Conservation (phyloP, 805 yeast species). For the Spathaspora girioi region DNA sequence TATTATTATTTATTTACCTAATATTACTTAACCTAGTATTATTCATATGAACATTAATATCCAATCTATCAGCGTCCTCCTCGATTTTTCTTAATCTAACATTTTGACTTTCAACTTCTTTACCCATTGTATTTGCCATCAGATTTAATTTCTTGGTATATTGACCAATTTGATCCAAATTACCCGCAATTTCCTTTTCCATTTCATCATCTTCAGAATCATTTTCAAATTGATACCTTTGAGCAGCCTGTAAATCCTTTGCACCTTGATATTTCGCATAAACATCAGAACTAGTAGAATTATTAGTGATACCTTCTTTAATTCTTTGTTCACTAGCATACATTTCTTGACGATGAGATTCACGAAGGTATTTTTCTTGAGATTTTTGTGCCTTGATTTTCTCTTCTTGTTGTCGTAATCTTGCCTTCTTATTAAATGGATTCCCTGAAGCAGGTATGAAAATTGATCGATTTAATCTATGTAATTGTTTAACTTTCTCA, state of each 20-base stretch:
- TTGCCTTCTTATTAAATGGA: conserved; percentile 82
- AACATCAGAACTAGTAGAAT: conserved; percentile 33
- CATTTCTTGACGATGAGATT: conserved; percentile 55
- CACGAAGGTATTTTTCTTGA: conserved; percentile 59
- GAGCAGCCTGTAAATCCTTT: conserved; percentile 52
- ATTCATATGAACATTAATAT: conserved; percentile 77
- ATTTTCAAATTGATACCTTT: conserved; percentile 76
- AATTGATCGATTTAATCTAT: conserved; percentile 74
- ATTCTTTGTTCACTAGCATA: conserved; percentile 67
- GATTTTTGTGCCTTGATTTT: conserved; percentile 58
- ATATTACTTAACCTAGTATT: conserved; percentile 62
- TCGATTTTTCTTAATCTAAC: conserved; percentile 69
- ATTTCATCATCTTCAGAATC: conserved; percentile 91
- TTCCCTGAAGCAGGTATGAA: conserved; percentile 73
- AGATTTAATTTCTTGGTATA: conserved; percentile 68
- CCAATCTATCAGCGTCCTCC: conserved; percentile 80
- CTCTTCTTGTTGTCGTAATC: conserved; percentile 72
- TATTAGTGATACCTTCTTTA: conserved; percentile 52
- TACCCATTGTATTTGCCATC: conserved; percentile 68
- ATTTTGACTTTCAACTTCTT: conserved; percentile 79
- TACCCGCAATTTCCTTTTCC: conserved; percentile 82
- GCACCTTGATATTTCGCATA: conserved; percentile 51
- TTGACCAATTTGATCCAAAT: conserved; percentile 72
- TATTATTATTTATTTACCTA: too few species aligned
- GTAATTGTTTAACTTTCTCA: conserved; percentile 74